Evolutionary conservation across 345 rosid genomes (phyloP).

Genomic region (Draba incana): DNA sequence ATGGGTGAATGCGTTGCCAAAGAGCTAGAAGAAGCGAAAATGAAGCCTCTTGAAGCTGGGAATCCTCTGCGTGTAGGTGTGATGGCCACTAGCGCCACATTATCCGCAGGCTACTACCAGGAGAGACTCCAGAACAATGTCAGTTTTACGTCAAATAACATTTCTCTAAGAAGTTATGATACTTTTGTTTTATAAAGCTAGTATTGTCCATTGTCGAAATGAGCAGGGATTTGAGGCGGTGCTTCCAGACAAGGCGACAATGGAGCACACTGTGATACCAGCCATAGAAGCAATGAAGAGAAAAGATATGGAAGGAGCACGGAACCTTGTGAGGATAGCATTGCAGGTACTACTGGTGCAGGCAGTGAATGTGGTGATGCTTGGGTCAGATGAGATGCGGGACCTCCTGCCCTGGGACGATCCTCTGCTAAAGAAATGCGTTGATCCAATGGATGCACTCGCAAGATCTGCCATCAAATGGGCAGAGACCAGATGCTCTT

Average conservation of each 20-base stretch:
- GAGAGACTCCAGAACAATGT: conserved; percentile 66
- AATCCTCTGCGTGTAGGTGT: conserved; percentile 62
- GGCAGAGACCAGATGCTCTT: conserved; percentile 43
- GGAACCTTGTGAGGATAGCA: conserved; percentile 58
- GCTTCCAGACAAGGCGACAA: conserved; percentile 63
- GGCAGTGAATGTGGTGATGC: conserved; percentile 64
- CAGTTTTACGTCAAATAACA: conserved; percentile 16
- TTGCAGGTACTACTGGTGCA: conserved; percentile 60
- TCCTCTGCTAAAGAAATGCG: conserved; percentile 62
- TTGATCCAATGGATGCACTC: conserved; percentile 69
- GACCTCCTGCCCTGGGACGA: conserved; percentile 58
- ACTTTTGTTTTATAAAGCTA: not conserved
- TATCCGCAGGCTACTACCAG: conserved; percentile 57
- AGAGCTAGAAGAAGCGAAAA: conserved; percentile 59
- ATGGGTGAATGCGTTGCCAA: conserved; percentile 63
- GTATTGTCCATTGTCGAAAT: too few relatives aligned
- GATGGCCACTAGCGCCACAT: conserved; percentile 50
- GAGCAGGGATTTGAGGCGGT: conserved; percentile 72
- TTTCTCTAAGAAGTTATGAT: not conserved
- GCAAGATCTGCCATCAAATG: conserved; percentile 60
- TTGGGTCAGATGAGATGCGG: conserved; percentile 63
- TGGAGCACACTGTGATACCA: conserved; percentile 58
- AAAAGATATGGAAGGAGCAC: conserved; percentile 67
- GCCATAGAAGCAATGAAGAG: conserved; percentile 52
- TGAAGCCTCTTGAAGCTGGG: conserved; percentile 74